phyloP scores from a whole-genome alignment of 2,329 filamentous ascomycete genomes.

The Sporothrix globosa region DNA sequence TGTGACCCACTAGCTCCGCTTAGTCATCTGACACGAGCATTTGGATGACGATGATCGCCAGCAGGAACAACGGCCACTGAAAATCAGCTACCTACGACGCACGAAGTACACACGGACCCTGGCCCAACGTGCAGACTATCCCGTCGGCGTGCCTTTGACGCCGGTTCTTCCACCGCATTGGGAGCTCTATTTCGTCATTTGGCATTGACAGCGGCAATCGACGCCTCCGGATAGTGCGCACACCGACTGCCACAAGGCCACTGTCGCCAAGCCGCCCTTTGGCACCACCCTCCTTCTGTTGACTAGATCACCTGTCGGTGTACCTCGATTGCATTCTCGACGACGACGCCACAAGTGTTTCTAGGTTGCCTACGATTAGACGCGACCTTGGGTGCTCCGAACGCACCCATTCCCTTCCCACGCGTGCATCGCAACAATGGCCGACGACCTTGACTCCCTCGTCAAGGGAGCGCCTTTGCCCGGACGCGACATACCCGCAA shows the following conservation, averaged over 20 bases:
- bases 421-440: slow-evolving; percentile 50
- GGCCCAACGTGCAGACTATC: background rate
- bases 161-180: background rate
- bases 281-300: background rate
- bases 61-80: background rate
- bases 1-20: slow-evolving; percentile 20
- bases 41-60: slow-evolving; percentile 28
- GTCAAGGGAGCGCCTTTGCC: slow-evolving; percentile 85
- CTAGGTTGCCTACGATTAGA: background rate
- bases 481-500: slow-evolving; percentile 52
- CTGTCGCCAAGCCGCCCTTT: background rate
- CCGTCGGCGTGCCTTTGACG: background rate
- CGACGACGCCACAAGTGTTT: background rate
- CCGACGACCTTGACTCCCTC: slow-evolving; percentile 77
- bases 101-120: too few relatives aligned
- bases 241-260: slow-evolving; percentile 7
- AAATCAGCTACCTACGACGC: background rate
- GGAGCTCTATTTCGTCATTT: background rate
- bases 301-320: background rate
- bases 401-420: background rate
- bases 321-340: background rate
- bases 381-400: background rate
- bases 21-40: slow-evolving; percentile 30
- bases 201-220: background rate
- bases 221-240: background rate